phyloP scores from a whole-genome alignment of 2,329 filamentous ascomycete species.

The Pseudogymnoascus sp. region DNA sequence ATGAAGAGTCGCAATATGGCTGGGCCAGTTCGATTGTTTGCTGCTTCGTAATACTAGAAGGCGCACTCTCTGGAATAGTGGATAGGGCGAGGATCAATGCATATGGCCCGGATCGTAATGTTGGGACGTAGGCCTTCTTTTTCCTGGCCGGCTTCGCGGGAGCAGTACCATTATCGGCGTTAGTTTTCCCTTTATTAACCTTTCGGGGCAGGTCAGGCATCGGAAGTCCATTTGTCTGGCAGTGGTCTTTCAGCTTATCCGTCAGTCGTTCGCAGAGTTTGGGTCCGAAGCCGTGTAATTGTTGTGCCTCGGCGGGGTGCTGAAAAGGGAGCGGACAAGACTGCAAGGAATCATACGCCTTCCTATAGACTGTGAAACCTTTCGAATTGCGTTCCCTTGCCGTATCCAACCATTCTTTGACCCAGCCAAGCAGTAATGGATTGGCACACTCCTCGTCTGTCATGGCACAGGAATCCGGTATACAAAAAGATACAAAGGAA shows the following conservation, averaged over 20 bases:
- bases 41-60: slow-evolving; percentile 54
- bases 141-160: slow-evolving; percentile 48
- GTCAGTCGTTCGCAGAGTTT: slow-evolving; percentile 64
- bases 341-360: slow-evolving; percentile 69
- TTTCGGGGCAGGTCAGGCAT: slow-evolving; percentile 52
- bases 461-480: background rate
- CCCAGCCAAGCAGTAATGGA: slow-evolving; percentile 61
- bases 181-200: slow-evolving; percentile 28
- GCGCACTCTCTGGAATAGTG: slow-evolving; percentile 45
- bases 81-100: slow-evolving; percentile 61
- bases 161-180: slow-evolving; percentile 13
- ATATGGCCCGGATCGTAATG: slow-evolving; percentile 65
- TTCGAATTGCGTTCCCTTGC: slow-evolving; percentile 63
- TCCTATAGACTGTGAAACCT: slow-evolving; percentile 61
- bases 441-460: slow-evolving; percentile 37
- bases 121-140: slow-evolving; percentile 61
- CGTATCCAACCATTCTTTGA: slow-evolving; percentile 67
- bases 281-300: slow-evolving; percentile 65
- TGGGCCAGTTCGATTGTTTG: slow-evolving; percentile 63
- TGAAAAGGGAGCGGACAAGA: slow-evolving; percentile 55
- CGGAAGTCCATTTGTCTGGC: slow-evolving; percentile 55
- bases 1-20: slow-evolving; percentile 63
- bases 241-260: slow-evolving; percentile 50
- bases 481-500: background rate
- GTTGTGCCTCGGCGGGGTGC: slow-evolving; percentile 64